Evolutionary conservation across 768 basidiomycete species (phyloP), one percentile per base, ranked within the genome.

Genomic region (Phylloporus arenicola): DNA sequence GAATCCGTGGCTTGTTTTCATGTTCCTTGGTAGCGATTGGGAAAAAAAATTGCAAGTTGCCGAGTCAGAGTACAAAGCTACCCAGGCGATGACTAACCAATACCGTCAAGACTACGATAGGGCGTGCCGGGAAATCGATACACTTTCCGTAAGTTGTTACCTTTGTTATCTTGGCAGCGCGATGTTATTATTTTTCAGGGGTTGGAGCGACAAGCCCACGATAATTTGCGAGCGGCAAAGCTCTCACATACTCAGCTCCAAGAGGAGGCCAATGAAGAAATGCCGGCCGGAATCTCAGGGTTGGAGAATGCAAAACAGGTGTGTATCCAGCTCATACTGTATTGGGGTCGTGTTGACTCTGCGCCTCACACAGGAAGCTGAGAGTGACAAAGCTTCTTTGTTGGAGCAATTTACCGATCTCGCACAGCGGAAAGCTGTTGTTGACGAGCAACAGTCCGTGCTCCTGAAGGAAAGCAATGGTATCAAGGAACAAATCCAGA

Each of bases 191-290:
- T 39, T 43, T 24, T 48, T 29, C 31, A 68, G 68, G 27, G 1
- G 5, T 53, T 29, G 22, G 67, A 62, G 46, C 64, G 49, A 41
- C 46, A 37, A 13, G 53, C 62, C 39, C 33, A 61, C 16, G 68
- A 64, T 12, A 45, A n/a, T 22, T 51, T 64, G 48, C 61, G 68
- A 33, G 42, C 42, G 6, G 71, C 73, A 27, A 81, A 72, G 61
- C 30, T 53, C 7, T 57, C 54, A 2, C 65, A 78, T 35, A 58
- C 61, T 27, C 66, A 67, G 19, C 61, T 86, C 16, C 78, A 83
- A 54, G 70, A 76, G 31, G 84, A 86, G 53, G 75, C 76, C 12
- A 86, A 84, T 50, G 84, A 87, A 17, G 84, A 86, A 12, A 70
- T 85, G 63, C 84, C 86, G 2, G 78, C 78, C 7, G 76, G 78